Conservation (phyloP, 345 rosid species). For the Dimocarpus longan region DNA sequence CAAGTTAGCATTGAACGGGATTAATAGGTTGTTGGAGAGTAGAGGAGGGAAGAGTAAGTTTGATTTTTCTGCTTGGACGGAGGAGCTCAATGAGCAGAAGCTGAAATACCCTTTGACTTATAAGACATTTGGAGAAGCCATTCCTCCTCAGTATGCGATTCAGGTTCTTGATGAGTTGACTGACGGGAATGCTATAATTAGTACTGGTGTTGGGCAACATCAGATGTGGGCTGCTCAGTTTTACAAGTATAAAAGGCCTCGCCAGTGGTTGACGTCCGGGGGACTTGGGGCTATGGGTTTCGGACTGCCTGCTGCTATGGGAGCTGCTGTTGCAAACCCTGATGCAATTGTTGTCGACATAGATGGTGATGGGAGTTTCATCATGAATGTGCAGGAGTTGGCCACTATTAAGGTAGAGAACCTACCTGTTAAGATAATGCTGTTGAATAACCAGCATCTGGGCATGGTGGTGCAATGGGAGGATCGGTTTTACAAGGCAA, state of each 20-base stretch:
- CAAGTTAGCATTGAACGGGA: conserved; percentile 76
- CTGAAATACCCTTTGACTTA: conserved; percentile 63
- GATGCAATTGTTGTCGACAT: conserved; percentile 83
- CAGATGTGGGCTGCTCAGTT: conserved; percentile 99
- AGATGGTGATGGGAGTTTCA: conserved; percentile 97
- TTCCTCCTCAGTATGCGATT: conserved; percentile 93
- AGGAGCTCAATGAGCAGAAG: conserved; percentile 74
- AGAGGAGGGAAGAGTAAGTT: conserved; percentile 43
- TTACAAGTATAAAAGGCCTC: conserved; percentile 85
- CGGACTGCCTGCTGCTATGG: conserved; percentile 97
- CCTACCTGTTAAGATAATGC: conserved; percentile 78
- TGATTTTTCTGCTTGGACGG: conserved; percentile 75
- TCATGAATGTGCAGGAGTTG: conserved; percentile 94
- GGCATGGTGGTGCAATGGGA: conserved; percentile 99
- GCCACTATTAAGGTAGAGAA: conserved; percentile 85
- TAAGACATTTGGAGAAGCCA: conserved; percentile 86
- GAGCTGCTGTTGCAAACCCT: conserved; percentile 95
- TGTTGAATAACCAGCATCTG: conserved; percentile 90
- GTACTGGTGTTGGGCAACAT: conserved; percentile 98
- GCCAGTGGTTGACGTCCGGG: conserved; percentile 89
- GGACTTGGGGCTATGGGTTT: conserved; percentile 99
- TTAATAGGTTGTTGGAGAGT: conserved; percentile 64
- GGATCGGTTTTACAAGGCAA: conserved; percentile 90
- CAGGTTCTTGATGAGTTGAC: conserved; percentile 89
- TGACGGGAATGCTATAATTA: conserved; percentile 75